Percentiles rank a stretch among this genome's conserved stretches.
Conservation (phyloP, 768 basidiomycete genomes). For the Leccinum uliginosum region DNA sequence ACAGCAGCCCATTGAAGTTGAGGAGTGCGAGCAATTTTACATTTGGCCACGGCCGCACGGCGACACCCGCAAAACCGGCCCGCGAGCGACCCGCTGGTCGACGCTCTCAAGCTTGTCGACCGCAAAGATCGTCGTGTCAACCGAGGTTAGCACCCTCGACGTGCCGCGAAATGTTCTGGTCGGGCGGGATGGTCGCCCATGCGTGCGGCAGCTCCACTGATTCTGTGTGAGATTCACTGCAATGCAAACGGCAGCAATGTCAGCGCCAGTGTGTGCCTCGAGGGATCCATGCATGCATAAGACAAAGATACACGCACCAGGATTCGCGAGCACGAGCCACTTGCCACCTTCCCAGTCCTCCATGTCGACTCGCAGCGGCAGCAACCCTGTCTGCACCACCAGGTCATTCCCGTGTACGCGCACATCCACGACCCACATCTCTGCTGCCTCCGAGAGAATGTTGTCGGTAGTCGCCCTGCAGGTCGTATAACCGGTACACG, state of each 20-base stretch:
- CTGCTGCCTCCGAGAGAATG: slow-evolving; percentile 82
- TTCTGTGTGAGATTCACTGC: slow-evolving; percentile 36
- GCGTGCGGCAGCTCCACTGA: slow-evolving; percentile 72
- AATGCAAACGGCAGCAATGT: background rate
- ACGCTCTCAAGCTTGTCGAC: slow-evolving; percentile 86
- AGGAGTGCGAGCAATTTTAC: slow-evolving; percentile 88
- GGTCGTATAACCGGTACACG: slow-evolving; percentile 82
- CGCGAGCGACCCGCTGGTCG: slow-evolving; percentile 84
- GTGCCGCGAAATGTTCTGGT: slow-evolving; percentile 82
- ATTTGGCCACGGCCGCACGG: no score
- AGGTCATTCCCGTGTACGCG: slow-evolving; percentile 78
- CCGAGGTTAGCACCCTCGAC: slow-evolving; percentile 91
- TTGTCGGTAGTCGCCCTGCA: slow-evolving; percentile 82
- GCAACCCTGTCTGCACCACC: slow-evolving; percentile 74
- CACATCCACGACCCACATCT: slow-evolving; percentile 80
- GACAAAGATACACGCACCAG: slow-evolving; percentile 51
- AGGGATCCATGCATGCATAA: background rate
- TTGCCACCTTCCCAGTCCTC: slow-evolving; percentile 83
- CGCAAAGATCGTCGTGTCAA: no score
- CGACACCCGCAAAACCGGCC: slow-evolving; percentile 84
- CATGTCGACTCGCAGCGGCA: slow-evolving; percentile 71
- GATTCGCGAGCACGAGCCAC: slow-evolving; percentile 65
- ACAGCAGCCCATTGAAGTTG: slow-evolving; percentile 66
- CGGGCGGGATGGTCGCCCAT: slow-evolving; percentile 89
- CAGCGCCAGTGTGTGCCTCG: no score